Base-by-base conservation (phyloP, 495 filamentous ascomycete genomes). In the Mytilinidion resinicola region DNA sequence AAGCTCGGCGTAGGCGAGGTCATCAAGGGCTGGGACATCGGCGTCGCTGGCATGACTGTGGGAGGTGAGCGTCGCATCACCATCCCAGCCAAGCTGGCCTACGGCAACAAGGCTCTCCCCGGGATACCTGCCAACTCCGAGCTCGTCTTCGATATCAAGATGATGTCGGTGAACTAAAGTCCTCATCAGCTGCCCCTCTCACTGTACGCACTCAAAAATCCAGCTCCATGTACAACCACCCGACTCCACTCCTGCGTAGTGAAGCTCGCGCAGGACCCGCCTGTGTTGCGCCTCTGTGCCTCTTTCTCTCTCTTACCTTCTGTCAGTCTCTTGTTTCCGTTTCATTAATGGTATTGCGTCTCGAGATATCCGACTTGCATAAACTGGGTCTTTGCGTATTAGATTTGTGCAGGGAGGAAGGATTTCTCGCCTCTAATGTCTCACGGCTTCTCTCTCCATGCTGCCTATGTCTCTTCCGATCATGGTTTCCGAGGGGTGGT, bases 21-120 rank as follows among this genome's bases (percentile, higher is more conserved):
- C 63, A 97, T 99, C 77, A 91, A 95, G 81, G 93, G 93, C 64
- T 96, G 92, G 93, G 95, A 99, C 70, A 83, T 96, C 60, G 93
- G 93, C 72, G 76, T 99, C 61, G 80, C 79, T 56, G 93, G 93
- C 70, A 96, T 99, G 91, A 76, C 86, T 53, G 83, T 88, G 56
- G 91, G 93, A 72, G 90, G 90, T 58, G 95, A 97, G 80, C 89
- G 93, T 62, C 83, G 93, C 52, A 81, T 99, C 68, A 88, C 80
- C 51, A 88, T 99, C 67, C 93, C 93, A 39, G 78, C 93, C 15
- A 73, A 85, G 56, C 80, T 89, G 17, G 95, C 85, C 55, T 97
- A 99, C 70, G 93, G 93, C 73, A 87, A 80, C 76, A 87, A 88
- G 73, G 72, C 77, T 39, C 67, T 85, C 9, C 84, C 88, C 43